Evolutionary conservation across 805 yeast genomes (phyloP).

Genomic region (Scheffersomyces ergatensis): DNA sequence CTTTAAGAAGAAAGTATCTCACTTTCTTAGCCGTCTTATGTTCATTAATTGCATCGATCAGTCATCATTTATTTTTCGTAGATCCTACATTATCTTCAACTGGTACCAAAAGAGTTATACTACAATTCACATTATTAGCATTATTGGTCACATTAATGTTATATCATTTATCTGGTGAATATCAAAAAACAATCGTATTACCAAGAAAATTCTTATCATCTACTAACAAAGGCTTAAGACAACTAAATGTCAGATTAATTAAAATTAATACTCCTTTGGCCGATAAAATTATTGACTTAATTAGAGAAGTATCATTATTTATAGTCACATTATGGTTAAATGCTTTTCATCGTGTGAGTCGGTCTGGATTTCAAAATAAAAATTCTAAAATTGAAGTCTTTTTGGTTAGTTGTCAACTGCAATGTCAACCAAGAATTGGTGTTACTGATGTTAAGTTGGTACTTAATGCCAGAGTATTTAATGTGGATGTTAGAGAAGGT

Average conservation of each 20-base stretch:
- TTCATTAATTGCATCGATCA: slow-evolving; percentile 37
- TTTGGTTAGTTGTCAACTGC: slow-evolving; percentile 39
- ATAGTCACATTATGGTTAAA: slow-evolving; percentile 26
- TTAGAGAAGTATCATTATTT: slow-evolving; percentile 34
- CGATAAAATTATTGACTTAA: slow-evolving; percentile 31
- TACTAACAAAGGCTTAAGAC: slow-evolving; percentile 88
- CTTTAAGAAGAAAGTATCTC: slow-evolving; percentile 60
- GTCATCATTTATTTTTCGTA: slow-evolving; percentile 35
- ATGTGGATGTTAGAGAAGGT: slow-evolving; percentile 80
- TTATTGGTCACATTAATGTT: slow-evolving; percentile 66
- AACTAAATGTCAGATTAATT: slow-evolving; percentile 74
- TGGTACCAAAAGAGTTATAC: slow-evolving; percentile 36
- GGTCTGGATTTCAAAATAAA: slow-evolving; percentile 27
- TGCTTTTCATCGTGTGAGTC: slow-evolving; percentile 33
- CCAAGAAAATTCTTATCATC: slow-evolving; percentile 76
- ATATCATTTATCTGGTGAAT: slow-evolving; percentile 87
- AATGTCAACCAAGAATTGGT: slow-evolving; percentile 64
- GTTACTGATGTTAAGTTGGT: slow-evolving; percentile 74
- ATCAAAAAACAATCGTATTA: slow-evolving; percentile 75
- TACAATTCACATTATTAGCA: slow-evolving; percentile 59
- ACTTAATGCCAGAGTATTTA: slow-evolving; percentile 76
- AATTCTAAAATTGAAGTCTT: slow-evolving; percentile 35
- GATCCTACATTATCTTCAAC: slow-evolving; percentile 14
- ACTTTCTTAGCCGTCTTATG: slow-evolving; percentile 46
- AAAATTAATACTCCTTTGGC: slow-evolving; percentile 46